Conservation (phyloP, 2,329 filamentous ascomycete genomes). For the Ceratocystis alfenasii region DNA sequence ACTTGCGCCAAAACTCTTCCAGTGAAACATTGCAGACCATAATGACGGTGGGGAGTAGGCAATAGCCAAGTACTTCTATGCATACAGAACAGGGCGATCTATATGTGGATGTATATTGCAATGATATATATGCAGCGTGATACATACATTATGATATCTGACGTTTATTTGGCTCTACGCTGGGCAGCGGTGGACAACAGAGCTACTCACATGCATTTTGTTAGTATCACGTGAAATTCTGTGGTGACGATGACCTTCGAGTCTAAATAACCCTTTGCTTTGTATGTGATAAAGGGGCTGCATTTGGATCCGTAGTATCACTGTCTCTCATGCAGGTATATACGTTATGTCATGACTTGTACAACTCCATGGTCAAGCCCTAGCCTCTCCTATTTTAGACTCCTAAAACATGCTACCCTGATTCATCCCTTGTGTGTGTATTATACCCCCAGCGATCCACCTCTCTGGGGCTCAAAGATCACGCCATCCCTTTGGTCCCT, state of each 20-base stretch:
- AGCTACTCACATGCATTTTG: neutral
- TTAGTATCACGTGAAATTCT: neutral
- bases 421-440: neutral
- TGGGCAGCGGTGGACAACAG: neutral
- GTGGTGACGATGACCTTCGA: neutral
- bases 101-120: neutral
- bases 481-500: no score
- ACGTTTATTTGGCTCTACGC: neutral
- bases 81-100: neutral
- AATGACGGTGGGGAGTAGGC: neutral
- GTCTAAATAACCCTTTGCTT: neutral
- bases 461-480: neutral
- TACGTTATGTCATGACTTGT: neutral
- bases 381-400: neutral
- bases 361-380: neutral
- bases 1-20: neutral
- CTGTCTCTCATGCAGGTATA: neutral
- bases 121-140: neutral
- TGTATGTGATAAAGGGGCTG: neutral
- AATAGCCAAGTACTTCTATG: neutral
- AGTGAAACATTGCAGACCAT: neutral
- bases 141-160: neutral
- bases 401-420: neutral
- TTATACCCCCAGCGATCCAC: neutral
- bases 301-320: neutral